phyloP scores from a whole-genome alignment of 2,329 filamentous ascomycete genomes.

The Pseudogymnoascus sp. region DNA sequence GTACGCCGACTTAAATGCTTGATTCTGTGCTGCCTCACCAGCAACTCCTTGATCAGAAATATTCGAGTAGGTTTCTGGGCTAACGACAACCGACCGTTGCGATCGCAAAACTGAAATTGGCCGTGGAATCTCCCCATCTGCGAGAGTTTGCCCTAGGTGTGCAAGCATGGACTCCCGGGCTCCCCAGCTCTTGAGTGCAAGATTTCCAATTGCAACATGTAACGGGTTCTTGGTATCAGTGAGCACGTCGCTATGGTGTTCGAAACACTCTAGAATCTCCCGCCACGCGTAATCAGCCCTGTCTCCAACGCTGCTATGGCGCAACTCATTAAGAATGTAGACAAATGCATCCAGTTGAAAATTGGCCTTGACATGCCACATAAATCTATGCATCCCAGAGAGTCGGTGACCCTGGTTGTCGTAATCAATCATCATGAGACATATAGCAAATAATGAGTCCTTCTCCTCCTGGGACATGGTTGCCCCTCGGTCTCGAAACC shows the following conservation, averaged over 20 bases:
- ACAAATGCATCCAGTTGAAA: conserved; percentile 31
- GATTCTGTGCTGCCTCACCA: conserved; percentile 9
- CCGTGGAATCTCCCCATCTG: conserved; percentile 13
- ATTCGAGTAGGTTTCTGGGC: not conserved
- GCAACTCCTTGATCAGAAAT: conserved; percentile 9
- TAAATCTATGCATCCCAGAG: conserved; percentile 23
- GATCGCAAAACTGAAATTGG: conserved; percentile 19
- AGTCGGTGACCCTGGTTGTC: conserved; percentile 26
- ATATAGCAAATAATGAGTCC: conserved; percentile 27
- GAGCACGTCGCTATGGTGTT: conserved; percentile 24
- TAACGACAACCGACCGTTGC: conserved; percentile 17
- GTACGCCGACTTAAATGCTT: conserved; percentile 12
- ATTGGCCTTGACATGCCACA: conserved; percentile 29
- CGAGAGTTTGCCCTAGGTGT: conserved; percentile 9
- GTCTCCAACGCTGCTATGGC: conserved; percentile 22
- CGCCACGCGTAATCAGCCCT: conserved; percentile 26
- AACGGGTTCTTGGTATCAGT: conserved; percentile 22
- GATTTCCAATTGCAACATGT: conserved; percentile 23
- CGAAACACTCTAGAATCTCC: conserved; percentile 23
- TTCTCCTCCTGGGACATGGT: conserved; percentile 26
- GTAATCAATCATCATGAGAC: conserved; percentile 31
- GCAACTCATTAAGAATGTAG: conserved; percentile 29
- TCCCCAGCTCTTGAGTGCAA: conserved; percentile 25
- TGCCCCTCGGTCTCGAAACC: conserved; percentile 23
- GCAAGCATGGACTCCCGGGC: conserved; percentile 21